Percentiles rank a stretch among this genome's conserved stretches.
These are phyloP conservation scores for Dipodascopsis tothii DNA, from an alignment of 805 yeast species.

Conservation along the genomic window DNA sequence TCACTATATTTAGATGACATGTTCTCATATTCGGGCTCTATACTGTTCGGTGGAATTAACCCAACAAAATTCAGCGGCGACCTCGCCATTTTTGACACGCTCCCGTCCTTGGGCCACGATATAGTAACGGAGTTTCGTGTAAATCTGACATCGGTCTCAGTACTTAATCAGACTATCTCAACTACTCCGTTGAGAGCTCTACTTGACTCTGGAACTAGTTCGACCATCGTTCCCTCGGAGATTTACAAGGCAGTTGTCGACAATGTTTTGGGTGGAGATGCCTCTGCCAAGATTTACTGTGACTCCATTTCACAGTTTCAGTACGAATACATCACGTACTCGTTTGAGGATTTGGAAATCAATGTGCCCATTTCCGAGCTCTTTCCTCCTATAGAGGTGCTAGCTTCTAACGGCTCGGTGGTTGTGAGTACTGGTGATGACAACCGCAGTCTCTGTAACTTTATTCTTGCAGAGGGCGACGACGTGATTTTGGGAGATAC, in stretches of 20 bases:
- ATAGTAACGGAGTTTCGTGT: constrained; percentile 14
- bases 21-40: constrained; percentile 24
- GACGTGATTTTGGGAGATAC: constrained; percentile 54
- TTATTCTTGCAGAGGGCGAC: constrained; percentile 28
- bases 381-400: constrained; percentile 14
- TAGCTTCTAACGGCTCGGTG: constrained; percentile 21
- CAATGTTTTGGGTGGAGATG: too few relatives aligned
- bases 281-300: constrained; percentile 38
- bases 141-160: constrained; percentile 9
- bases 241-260: constrained; percentile 29
- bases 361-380: constrained; percentile 38
- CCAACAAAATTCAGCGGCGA: constrained; percentile 40
- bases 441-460: too few relatives aligned
- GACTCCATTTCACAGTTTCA: constrained; percentile 33
- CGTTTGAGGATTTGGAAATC: constrained; percentile 47
- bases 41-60: constrained; percentile 48
- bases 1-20: constrained; percentile 51
- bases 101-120: constrained; percentile 4
- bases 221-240: constrained; percentile 41
- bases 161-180: constrained; percentile 32
- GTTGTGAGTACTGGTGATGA: too few relatives aligned
- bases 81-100: constrained; percentile 23
- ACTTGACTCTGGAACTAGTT: constrained; percentile 51
- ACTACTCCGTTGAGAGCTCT: too few relatives aligned
- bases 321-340: constrained; percentile 41